Percentiles rank a stretch among this genome's conserved stretches.
phyloP scores from a whole-genome alignment of 2,329 filamentous ascomycete species.

The Sporothrix humicola region DNA sequence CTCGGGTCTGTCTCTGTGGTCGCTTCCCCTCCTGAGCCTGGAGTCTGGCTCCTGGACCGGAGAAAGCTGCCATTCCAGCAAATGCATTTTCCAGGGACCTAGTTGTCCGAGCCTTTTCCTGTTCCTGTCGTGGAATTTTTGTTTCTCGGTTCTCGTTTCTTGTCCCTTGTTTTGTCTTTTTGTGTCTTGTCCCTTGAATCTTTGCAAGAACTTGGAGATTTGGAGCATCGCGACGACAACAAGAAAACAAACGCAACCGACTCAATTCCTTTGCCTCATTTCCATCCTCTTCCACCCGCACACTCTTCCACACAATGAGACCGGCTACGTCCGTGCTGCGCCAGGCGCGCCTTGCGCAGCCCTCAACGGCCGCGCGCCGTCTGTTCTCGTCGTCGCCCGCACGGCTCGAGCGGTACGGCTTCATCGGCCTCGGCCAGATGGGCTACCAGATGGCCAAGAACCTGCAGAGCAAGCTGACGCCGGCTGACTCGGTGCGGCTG shows the following conservation, averaged over 20 bases:
- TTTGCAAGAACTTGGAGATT: conserved; percentile 26
- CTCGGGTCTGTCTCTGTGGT: neutral
- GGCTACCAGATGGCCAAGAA: conserved; percentile 69
- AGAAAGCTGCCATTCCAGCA: neutral
- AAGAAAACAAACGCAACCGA: neutral
- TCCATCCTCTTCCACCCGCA: neutral
- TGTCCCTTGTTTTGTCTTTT: neutral
- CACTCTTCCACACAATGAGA: conserved; percentile 38
- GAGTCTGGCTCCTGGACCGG: neutral
- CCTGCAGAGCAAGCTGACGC: conserved; percentile 60
- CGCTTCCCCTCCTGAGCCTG: neutral
- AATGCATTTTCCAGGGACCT: conserved; percentile 7
- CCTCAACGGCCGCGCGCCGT: conserved; percentile 10
- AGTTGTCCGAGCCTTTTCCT: conserved; percentile 8
- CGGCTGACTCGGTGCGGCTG: conserved; percentile 58
- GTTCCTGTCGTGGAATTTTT: neutral
- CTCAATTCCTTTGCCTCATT: neutral
- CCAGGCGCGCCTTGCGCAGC: conserved; percentile 45
- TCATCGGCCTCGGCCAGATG: conserved; percentile 67
- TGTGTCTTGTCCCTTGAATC: neutral
- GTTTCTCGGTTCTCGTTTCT: neutral
- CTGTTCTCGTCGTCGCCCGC: conserved; percentile 56
- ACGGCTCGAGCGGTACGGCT: conserved; percentile 61
- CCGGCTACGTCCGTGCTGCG: conserved; percentile 39
- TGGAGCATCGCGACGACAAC: conserved; percentile 10